phyloP scores from a whole-genome alignment of 2,329 filamentous ascomycete species.

The Leptographium procerum region DNA sequence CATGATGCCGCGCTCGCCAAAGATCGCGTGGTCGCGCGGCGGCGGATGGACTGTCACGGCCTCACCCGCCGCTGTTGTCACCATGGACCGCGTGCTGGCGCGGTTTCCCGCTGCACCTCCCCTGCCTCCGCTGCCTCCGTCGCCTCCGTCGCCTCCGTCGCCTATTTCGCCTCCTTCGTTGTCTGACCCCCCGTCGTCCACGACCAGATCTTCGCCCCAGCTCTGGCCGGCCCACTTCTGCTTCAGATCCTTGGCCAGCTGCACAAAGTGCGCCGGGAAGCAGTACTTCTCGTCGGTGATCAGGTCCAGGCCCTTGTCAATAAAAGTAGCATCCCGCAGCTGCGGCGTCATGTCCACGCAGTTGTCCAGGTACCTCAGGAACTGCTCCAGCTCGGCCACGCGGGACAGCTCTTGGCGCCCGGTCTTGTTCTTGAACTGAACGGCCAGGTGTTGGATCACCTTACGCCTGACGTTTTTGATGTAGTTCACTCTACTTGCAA shows the following conservation, averaged over 20 bases:
- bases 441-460: neutral
- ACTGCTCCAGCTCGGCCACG: neutral
- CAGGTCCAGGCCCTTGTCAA: constrained; percentile 1
- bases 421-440: neutral
- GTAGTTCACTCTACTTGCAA: neutral
- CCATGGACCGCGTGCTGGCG: neutral
- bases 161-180: neutral
- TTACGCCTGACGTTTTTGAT: neutral
- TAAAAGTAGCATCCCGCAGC: neutral
- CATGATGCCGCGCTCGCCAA: constrained; percentile 20
- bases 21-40: constrained; percentile 17
- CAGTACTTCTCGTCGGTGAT: neutral
- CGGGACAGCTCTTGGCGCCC: neutral
- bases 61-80: neutral
- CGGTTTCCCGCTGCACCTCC: no score
- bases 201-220: constrained; percentile 2
- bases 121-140: neutral
- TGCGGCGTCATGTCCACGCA: constrained; percentile 3
- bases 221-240: constrained; percentile 5
- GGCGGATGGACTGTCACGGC: neutral
- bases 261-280: neutral
- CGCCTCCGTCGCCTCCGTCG: neutral
- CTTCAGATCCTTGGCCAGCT: neutral
- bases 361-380: constrained; percentile 4
- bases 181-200: neutral